phyloP scores from a whole-genome alignment of 495 filamentous ascomycete species.

The Aspergillus steynii region DNA sequence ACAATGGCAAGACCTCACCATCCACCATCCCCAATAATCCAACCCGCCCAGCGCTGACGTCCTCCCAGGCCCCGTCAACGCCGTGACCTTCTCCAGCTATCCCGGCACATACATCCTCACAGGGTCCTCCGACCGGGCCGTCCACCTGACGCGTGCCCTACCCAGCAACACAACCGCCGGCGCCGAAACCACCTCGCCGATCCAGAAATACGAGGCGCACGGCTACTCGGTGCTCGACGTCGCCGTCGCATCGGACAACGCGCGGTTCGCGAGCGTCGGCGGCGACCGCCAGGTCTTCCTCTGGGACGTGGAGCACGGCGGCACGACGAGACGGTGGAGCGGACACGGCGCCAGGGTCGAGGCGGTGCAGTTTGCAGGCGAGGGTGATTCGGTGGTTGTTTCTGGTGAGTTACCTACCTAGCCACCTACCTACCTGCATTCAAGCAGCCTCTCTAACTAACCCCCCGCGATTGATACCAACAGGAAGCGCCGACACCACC shows the following conservation, averaged over 20 bases:
- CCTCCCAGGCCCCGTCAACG: conserved; percentile 39
- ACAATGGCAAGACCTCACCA: conserved; percentile 35
- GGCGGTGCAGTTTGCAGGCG: conserved; percentile 72
- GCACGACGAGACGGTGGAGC: conserved; percentile 71
- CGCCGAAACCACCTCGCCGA: conserved; percentile 51
- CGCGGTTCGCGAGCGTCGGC: conserved; percentile 75
- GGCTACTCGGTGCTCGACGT: conserved; percentile 87
- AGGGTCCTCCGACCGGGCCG: conserved; percentile 79
- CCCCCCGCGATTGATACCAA: background rate
- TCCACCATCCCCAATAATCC: background rate
- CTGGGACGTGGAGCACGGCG: conserved; percentile 85
- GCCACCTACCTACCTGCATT: background rate
- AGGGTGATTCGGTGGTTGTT: conserved; percentile 66
- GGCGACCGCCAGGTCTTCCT: conserved; percentile 88
- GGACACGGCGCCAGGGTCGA: conserved; percentile 77
- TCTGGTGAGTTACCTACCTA: conserved; percentile 44
- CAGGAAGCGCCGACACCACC: conserved; percentile 76
- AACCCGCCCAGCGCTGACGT: background rate
- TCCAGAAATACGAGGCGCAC: conserved; percentile 87
- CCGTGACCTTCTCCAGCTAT: conserved; percentile 41
- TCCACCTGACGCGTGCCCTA: conserved; percentile 76
- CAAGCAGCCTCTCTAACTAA: background rate
- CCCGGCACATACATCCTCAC: conserved; percentile 65
- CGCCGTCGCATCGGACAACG: conserved; percentile 72
- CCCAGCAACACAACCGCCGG: conserved; percentile 36